Evolutionary conservation across 1,284 basidiomycete genomes (phyloP).

Genomic region (Volvariella volvacea): DNA sequence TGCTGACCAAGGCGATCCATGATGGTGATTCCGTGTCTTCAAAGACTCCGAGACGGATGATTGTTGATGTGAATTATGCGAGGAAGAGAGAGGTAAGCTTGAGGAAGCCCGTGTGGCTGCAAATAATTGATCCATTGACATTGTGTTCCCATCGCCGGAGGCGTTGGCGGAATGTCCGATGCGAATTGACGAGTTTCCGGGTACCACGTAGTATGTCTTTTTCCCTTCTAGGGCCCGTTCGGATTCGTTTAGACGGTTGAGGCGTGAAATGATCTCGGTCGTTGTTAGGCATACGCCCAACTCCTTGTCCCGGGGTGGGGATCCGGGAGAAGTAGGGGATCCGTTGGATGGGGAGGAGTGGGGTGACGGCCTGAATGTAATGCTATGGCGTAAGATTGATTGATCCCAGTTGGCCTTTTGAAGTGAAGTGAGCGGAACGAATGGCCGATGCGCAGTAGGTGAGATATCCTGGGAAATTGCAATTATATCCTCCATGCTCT

Average conservation of each 20-base stretch:
- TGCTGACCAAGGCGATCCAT: constrained; percentile 13
- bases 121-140: constrained; percentile 36
- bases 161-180: constrained; percentile 68
- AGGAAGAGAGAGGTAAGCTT: constrained; percentile 11
- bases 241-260: constrained; percentile 6
- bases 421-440: constrained; percentile 59
- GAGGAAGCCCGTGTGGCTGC: constrained; percentile 17
- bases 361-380: constrained; percentile 36
- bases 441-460: constrained; percentile 60
- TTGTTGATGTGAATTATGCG: constrained; percentile 11
- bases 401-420: constrained; percentile 78
- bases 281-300: constrained; percentile 50
- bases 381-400: constrained; percentile 51
- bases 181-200: constrained; percentile 70
- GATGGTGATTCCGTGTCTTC: constrained; percentile 4
- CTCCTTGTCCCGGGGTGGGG: constrained; percentile 45
- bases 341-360: constrained; percentile 18
- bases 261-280: constrained; percentile 35
- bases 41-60: not conserved
- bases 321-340: constrained; percentile 32
- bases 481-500: constrained; percentile 35
- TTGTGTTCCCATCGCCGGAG: constrained; percentile 22
- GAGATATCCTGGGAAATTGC: constrained; percentile 68
- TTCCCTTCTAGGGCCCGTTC: constrained; percentile 11
- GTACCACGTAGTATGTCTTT: constrained; percentile 62